Conservation (phyloP, 1,284 basidiomycete species). For the Papiliotrema nemorosa region DNA sequence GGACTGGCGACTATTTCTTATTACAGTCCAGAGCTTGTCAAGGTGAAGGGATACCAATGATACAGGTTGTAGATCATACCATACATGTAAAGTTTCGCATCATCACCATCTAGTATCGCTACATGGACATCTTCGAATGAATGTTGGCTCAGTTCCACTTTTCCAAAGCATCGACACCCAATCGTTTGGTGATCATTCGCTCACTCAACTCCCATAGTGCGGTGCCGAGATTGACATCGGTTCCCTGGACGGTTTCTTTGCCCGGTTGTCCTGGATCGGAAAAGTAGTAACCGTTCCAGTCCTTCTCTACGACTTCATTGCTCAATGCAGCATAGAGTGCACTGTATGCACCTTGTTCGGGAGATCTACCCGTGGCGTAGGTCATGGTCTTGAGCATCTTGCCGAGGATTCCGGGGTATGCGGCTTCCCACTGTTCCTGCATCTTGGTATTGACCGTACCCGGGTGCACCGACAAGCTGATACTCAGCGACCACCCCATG, state of each 20-base stretch:
- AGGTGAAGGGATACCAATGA: no score
- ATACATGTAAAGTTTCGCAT: no score
- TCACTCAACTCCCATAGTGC: constrained; percentile 75
- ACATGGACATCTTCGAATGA: no score
- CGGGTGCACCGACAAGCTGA: constrained; percentile 50
- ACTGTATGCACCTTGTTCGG: constrained; percentile 46
- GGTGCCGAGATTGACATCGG: constrained; percentile 46
- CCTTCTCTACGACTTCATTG: constrained; percentile 47
- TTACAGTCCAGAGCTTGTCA: no score
- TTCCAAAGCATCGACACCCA: constrained; percentile 69
- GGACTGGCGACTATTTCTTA: no score
- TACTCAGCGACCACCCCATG: constrained; percentile 10
- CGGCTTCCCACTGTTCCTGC: constrained; percentile 51
- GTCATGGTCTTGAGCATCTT: constrained; percentile 42
- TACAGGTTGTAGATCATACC: no score
- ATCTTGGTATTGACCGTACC: constrained; percentile 53
- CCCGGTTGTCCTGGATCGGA: constrained; percentile 45
- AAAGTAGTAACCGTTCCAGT: constrained; percentile 51
- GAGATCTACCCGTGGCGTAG: constrained; percentile 47
- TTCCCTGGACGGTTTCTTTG: constrained; percentile 47
- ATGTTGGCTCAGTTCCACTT: constrained; percentile 30
- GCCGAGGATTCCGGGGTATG: constrained; percentile 49
- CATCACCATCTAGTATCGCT: no score
- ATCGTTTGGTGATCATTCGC: constrained; percentile 86
- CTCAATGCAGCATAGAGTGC: constrained; percentile 46